phyloP scores from a whole-genome alignment of 257 asterid genomes.

The Penstemon davidsonii region DNA sequence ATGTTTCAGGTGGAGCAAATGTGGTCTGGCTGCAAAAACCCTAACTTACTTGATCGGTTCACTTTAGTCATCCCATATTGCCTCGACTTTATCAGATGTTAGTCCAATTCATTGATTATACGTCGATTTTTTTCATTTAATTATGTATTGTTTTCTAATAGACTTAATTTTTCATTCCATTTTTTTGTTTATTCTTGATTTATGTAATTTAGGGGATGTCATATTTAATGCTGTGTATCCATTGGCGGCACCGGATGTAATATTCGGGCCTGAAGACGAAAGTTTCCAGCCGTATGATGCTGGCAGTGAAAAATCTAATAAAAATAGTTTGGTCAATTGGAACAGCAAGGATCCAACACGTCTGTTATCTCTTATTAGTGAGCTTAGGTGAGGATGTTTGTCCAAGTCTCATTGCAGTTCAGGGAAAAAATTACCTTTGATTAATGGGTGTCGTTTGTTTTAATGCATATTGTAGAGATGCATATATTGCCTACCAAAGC shows the following conservation, averaged over 20 bases:
- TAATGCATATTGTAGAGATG: slow-evolving; percentile 49
- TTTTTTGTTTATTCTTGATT: slow-evolving; percentile 20
- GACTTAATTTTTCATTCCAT: neutral
- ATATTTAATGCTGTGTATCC: slow-evolving; percentile 78
- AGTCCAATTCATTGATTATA: slow-evolving; percentile 21
- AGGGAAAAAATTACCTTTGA: slow-evolving; percentile 15
- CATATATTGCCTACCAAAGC: slow-evolving; percentile 68
- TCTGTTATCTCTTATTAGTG: slow-evolving; percentile 63
- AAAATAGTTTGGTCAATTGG: slow-evolving; percentile 67
- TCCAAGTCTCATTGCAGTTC: neutral
- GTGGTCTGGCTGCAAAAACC: slow-evolving; percentile 88
- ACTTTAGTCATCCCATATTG: slow-evolving; percentile 83
- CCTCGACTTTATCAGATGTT: slow-evolving; percentile 78
- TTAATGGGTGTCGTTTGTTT: slow-evolving; percentile 18
- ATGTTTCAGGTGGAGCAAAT: slow-evolving; percentile 77
- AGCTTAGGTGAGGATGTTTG: slow-evolving; percentile 59
- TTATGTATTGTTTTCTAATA: neutral
- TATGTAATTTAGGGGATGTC: slow-evolving; percentile 70
- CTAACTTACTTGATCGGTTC: slow-evolving; percentile 73
- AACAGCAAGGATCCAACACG: slow-evolving; percentile 71
- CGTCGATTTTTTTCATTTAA: neutral
- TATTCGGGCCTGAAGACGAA: slow-evolving; percentile 83
- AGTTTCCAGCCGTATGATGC: slow-evolving; percentile 57
- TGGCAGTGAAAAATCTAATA: slow-evolving; percentile 35
- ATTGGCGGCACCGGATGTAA: slow-evolving; percentile 77